Evolutionary conservation across 164 flowering plant species (phyloP).

Genomic region (Magnolia changhungtana): DNA sequence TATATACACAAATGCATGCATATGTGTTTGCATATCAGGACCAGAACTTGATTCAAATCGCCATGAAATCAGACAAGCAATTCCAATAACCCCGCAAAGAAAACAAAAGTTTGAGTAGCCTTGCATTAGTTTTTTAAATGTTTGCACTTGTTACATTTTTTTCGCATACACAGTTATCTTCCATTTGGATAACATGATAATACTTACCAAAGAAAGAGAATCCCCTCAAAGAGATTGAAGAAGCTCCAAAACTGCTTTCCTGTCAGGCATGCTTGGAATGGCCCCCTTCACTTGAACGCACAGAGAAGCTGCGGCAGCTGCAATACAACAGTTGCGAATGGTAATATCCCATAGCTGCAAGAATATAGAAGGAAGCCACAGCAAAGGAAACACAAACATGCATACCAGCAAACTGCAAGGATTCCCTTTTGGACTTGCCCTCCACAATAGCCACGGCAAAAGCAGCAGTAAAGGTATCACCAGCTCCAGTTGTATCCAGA

Average conservation of each 20-base stretch:
- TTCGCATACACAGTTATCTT: neutral
- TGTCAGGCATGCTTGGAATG: constrained; percentile 96
- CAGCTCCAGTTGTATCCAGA: constrained; percentile 95
- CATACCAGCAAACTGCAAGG: constrained; percentile 86
- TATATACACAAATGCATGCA: too few relatives aligned
- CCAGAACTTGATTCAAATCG: too few relatives aligned
- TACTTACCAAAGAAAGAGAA: constrained; percentile 4
- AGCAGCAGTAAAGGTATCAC: constrained; percentile 95
- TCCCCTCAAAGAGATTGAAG: constrained; percentile 40
- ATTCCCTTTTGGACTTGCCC: constrained; percentile 69
- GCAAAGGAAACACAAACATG: neutral
- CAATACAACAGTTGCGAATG: constrained; percentile 10
- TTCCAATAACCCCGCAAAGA: too few relatives aligned
- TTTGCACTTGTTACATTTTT: neutral
- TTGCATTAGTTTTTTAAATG: neutral
- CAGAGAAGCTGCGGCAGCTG: constrained; percentile 99
- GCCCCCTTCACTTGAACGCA: constrained; percentile 99
- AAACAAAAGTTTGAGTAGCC: too few relatives aligned
- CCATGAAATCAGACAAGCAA: too few relatives aligned
- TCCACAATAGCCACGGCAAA: constrained; percentile 91
- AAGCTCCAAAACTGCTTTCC: constrained; percentile 72
- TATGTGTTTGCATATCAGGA: too few relatives aligned
- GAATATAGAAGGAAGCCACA: neutral
- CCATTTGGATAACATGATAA: neutral
- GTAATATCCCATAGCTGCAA: neutral